These are phyloP conservation scores for Pholiota conissans DNA, from an alignment of 768 basidiomycete species.

Conservation along the genomic window DNA sequence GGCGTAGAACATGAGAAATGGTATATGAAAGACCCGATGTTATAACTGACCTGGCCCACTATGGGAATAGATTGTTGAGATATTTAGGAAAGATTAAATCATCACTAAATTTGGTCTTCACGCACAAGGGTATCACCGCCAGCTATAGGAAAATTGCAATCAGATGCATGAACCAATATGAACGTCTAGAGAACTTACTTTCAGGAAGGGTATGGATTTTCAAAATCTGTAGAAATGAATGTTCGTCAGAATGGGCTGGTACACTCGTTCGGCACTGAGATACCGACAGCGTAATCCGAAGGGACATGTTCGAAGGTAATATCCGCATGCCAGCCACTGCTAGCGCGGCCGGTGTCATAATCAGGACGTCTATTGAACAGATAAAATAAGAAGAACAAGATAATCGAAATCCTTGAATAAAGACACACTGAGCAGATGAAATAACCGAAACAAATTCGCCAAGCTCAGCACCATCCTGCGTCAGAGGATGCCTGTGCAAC, in stretches of 20 bases:
- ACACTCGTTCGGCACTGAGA: background rate
- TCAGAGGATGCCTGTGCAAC: conserved; percentile 59
- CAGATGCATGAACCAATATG: background rate
- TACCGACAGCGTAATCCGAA: conserved; percentile 51
- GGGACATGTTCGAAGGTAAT: conserved; percentile 64
- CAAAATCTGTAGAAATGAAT: conserved; percentile 27
- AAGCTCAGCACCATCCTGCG: conserved; percentile 46
- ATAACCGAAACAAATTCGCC: conserved; percentile 57
- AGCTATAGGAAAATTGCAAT: conserved; percentile 17
- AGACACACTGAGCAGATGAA: conserved; percentile 38
- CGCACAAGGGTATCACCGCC: conserved; percentile 46
- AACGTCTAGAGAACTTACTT: conserved; percentile 18
- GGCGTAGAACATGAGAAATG: background rate
- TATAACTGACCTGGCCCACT: conserved; percentile 38
- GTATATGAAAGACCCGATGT: background rate
- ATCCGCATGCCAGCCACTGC: conserved; percentile 53
- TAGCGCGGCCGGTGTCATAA: conserved; percentile 27
- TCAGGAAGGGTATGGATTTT: conserved; percentile 41
- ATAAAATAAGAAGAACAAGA: background rate
- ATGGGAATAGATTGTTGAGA: background rate
- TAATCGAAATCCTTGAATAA: background rate
- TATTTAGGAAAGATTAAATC: background rate
- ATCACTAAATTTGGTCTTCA: background rate
- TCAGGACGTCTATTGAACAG: conserved; percentile 12
- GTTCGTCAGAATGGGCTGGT: background rate